A percentile compares a stretch with the other conserved stretches of the same genome.
These are phyloP conservation scores for Boletus eberwhitei DNA, from an alignment of 768 basidiomycete genomes.

Conservation along the genomic window DNA sequence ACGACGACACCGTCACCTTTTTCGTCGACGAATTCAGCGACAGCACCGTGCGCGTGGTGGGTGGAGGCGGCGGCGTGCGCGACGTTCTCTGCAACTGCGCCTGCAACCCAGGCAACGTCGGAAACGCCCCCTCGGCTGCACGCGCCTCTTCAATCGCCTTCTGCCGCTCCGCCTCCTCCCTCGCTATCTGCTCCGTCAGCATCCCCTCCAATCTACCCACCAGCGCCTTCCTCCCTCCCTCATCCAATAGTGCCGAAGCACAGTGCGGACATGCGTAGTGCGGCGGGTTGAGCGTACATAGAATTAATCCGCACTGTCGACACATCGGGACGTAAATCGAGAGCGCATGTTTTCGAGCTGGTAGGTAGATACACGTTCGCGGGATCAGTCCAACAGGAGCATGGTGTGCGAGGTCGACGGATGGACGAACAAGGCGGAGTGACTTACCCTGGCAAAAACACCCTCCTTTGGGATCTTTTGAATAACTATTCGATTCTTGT, in stretches of 20 bases:
- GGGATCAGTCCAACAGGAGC: background rate
- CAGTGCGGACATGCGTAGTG: constrained; percentile 57
- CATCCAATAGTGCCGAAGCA: constrained; percentile 35
- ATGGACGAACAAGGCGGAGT: background rate
- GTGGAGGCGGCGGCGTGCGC: constrained; percentile 22
- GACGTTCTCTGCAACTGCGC: constrained; percentile 10
- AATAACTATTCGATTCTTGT: constrained; percentile 29
- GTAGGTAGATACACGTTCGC: background rate
- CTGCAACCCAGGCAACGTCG: constrained; percentile 38
- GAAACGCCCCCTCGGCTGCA: constrained; percentile 58
- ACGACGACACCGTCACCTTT: constrained; percentile 53
- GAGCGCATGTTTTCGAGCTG: constrained; percentile 57
- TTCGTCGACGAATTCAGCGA: constrained; percentile 54
- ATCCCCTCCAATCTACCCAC: constrained; percentile 43
- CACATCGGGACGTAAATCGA: constrained; percentile 58
- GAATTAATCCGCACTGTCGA: constrained; percentile 54
- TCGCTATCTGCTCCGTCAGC: constrained; percentile 40
- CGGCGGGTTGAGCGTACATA: constrained; percentile 57
- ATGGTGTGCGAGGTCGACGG: background rate
- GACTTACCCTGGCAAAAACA: constrained; percentile 67
- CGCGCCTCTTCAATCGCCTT: constrained; percentile 47
- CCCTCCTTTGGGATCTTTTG: constrained; percentile 57
- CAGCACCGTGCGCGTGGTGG: constrained; percentile 54
- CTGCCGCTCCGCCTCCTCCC: constrained; percentile 48
- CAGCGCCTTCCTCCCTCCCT: constrained; percentile 34